Conservation (phyloP, 176 grass and related monocot genomes). For the Tuctoria greenei region DNA sequence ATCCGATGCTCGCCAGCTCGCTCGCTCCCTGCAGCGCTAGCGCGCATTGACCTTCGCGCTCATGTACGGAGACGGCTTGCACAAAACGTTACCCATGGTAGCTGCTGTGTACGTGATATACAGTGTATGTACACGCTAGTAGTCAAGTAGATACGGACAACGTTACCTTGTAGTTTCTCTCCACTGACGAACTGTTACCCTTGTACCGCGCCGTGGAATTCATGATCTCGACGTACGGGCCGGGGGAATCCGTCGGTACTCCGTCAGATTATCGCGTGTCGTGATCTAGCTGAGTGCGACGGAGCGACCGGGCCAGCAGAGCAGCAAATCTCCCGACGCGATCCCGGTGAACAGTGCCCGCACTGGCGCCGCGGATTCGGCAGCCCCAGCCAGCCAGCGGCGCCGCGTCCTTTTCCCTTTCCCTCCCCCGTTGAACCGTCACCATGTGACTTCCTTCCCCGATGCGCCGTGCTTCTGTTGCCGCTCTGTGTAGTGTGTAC, state of each 20-base stretch:
- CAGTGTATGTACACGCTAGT: not conserved
- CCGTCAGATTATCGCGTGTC: not conserved
- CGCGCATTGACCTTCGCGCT: not conserved
- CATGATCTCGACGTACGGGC: not conserved
- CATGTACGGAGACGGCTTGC: not conserved
- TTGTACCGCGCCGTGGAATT: not conserved
- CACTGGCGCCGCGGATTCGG: slow-evolving; percentile 22
- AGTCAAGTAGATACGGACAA: not conserved
- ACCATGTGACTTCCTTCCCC: no score
- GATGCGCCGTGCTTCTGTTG: no score
- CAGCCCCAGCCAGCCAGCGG: not conserved
- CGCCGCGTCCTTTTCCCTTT: not conserved
- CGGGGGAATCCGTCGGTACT: no score
- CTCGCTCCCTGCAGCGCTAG: not conserved
- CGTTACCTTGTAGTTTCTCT: not conserved
- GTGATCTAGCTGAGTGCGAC: not conserved
- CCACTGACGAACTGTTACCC: not conserved
- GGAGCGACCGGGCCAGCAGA: not conserved
- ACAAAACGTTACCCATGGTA: not conserved
- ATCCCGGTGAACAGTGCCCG: slow-evolving; percentile 15
- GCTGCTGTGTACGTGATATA: not conserved
- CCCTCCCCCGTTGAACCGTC: no score
- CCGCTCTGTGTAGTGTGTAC: no score
- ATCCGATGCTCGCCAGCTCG: slow-evolving; percentile 31
- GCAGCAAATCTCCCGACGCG: slow-evolving; percentile 8